Conservation (phyloP, 2,329 filamentous ascomycete genomes). For the Trichoderma atrobrunneum region DNA sequence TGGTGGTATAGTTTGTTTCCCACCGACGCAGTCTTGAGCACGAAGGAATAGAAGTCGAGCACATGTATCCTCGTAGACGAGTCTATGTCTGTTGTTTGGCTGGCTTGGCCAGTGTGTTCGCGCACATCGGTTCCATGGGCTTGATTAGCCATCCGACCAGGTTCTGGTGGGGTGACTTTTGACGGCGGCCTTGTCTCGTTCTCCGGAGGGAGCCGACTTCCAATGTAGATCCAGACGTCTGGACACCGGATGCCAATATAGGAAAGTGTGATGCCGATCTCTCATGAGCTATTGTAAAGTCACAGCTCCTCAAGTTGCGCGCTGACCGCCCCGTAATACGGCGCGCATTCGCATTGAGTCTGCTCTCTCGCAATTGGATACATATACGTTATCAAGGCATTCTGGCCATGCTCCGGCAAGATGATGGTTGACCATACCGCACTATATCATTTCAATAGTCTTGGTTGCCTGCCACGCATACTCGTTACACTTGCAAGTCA, state of each 20-base stretch:
- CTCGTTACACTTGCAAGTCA: background rate
- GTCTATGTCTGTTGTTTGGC: background rate
- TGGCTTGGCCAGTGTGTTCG: background rate
- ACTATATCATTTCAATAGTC: background rate
- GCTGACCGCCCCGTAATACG: background rate
- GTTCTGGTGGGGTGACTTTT: background rate
- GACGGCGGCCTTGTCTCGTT: background rate
- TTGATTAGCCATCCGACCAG: background rate
- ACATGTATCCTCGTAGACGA: background rate
- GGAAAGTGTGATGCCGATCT: background rate
- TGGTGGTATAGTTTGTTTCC: background rate
- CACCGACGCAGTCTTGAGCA: background rate
- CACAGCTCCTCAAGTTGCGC: background rate
- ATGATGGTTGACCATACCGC: background rate
- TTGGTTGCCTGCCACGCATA: background rate
- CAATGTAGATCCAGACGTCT: background rate
- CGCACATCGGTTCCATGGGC: background rate
- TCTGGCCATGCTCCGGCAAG: background rate
- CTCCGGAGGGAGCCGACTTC: constrained; percentile 10
- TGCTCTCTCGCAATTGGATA: background rate
- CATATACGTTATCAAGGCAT: background rate
- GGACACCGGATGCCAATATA: background rate
- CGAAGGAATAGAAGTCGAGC: background rate
- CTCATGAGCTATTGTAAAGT: background rate
- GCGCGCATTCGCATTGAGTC: background rate